Base-by-base conservation (phyloP, 805 yeast species). In the Hanseniaspora jakobsenii region DNA sequence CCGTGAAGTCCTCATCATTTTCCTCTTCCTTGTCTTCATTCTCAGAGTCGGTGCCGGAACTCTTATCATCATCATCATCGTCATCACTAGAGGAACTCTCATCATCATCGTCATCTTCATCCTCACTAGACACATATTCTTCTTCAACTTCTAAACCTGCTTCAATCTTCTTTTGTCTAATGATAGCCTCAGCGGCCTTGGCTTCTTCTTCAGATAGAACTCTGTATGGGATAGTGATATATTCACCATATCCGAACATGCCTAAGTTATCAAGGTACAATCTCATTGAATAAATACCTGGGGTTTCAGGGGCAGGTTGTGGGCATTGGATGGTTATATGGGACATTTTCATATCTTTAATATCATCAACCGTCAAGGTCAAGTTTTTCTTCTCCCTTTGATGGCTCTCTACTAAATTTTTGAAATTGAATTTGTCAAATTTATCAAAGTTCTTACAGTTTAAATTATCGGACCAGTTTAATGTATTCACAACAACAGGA, bases 41-140 rank as follows among this genome's bases (percentile, higher is more conserved):
- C 49, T 77, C 83, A n/a, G n/a, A n/a, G n/a, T 56, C 65, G 52
- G 75, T 82, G 36, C 66, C 80, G 45, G 77, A 81, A 0, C 78
- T 75, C 49, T 77, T 83, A 2, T 79, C 73, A 52, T 77, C 77
- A 29, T 72, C 67, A 53, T 75, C 82, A 32, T 61, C 66, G 21
- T 62, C 65, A 17, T 56, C 62, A 21, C 10, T 10, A 24, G 34
- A 14, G 30, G n/a, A n/a, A n/a, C n/a, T n/a, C n/a, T n/a, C n/a
- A n/a, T 60, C 65, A 18, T 66, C 72, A 10, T 59, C 64, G 28
- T 66, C 66, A 36, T 66, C 72, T 38, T 67, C 70, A 6, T 60
- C 59, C 13, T 55, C 70, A 13, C 66, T 78, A 36, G 85, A 79
- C 46, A 86, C 66, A 3, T 62, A 63, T 48, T 67, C 55, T 10